Percentiles rank a stretch among this genome's conserved stretches.
These are phyloP conservation scores for Fusarium duplospermum DNA, from an alignment of 2,329 filamentous ascomycete genomes.

Conservation along the genomic window DNA sequence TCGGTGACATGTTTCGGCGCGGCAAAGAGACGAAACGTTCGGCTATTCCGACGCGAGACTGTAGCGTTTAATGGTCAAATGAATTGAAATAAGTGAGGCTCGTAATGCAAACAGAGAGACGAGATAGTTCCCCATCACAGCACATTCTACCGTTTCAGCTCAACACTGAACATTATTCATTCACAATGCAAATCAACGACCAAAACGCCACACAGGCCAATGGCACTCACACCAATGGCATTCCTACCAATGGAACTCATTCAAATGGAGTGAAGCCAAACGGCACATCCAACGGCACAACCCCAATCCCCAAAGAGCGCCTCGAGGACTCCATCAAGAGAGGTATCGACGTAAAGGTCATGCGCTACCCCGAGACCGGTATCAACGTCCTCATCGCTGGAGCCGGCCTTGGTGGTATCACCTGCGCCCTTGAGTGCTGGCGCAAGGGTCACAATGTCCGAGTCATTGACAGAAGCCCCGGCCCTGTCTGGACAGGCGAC, in stretches of 20 bases:
- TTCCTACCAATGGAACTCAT: background rate
- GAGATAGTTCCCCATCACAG: background rate
- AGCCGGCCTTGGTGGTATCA: conserved; percentile 17
- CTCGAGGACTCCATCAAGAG: conserved; percentile 5
- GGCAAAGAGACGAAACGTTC: background rate
- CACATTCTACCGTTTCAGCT: background rate
- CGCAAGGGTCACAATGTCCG: conserved; percentile 32
- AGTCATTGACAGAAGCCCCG: conserved; percentile 17
- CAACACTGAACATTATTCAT: background rate
- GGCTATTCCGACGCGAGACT: background rate
- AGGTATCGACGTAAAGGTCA: conserved; percentile 20
- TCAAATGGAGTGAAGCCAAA: background rate
- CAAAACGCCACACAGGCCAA: conserved; percentile 1
- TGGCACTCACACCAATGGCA: background rate
- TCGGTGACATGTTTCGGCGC: background rate
- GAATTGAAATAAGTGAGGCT: background rate
- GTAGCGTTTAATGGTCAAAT: background rate
- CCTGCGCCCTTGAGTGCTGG: conserved; percentile 29
- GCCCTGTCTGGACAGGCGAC: conserved; percentile 27
- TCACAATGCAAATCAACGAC: background rate
- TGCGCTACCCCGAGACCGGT: conserved; percentile 26
- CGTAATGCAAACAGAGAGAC: background rate
- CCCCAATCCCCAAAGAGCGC: background rate
- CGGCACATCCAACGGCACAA: background rate
- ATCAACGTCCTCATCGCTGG: conserved; percentile 27